Percentiles rank a stretch among this genome's conserved stretches.
Evolutionary conservation across 2,329 filamentous ascomycete species (phyloP).

Genomic region (Leptographium lundbergii): DNA sequence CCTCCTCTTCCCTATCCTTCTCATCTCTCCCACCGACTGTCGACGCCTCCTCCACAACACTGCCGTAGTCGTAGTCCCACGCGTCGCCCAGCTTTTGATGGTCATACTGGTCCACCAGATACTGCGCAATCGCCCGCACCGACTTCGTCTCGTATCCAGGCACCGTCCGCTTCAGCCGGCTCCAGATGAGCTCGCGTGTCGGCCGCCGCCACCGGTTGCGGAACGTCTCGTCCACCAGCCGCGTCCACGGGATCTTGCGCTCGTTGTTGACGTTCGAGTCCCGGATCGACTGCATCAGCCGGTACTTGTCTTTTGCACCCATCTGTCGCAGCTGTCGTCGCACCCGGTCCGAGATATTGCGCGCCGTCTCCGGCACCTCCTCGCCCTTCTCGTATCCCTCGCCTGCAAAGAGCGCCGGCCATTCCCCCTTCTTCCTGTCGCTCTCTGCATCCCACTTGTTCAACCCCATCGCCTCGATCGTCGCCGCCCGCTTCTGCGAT

Average conservation of each 20-base stretch:
- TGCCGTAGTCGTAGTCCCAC: constrained; percentile 7
- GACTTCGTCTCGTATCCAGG: constrained; percentile 8
- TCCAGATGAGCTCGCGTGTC: constrained; percentile 13
- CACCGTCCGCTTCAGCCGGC: constrained; percentile 11
- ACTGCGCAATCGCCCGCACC: constrained; percentile 7
- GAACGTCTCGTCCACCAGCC: constrained; percentile 16
- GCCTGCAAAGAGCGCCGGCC: constrained; percentile 2
- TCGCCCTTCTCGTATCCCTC: constrained; percentile 14
- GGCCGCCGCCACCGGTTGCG: constrained; percentile 8
- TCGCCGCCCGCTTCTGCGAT: constrained; percentile 5
- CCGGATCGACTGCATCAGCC: constrained; percentile 30
- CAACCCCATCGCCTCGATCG: not conserved
- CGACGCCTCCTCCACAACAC: not conserved
- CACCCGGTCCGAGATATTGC: constrained; percentile 24
- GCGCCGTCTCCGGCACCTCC: constrained; percentile 24
- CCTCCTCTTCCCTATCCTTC: not conserved
- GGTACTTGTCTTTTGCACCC: constrained; percentile 29
- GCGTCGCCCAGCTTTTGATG: constrained; percentile 2
- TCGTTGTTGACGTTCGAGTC: constrained; percentile 27
- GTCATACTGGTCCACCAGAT: constrained; percentile 9
- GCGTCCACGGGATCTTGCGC: constrained; percentile 36
- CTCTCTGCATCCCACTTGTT: not conserved
- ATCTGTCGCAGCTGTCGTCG: constrained; percentile 29
- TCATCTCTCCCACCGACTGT: not conserved
- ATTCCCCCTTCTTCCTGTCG: not conserved